These are phyloP conservation scores for Malbranchea cinnamomea DNA, from an alignment of 2,329 filamentous ascomycete species.

Conservation along the genomic window DNA sequence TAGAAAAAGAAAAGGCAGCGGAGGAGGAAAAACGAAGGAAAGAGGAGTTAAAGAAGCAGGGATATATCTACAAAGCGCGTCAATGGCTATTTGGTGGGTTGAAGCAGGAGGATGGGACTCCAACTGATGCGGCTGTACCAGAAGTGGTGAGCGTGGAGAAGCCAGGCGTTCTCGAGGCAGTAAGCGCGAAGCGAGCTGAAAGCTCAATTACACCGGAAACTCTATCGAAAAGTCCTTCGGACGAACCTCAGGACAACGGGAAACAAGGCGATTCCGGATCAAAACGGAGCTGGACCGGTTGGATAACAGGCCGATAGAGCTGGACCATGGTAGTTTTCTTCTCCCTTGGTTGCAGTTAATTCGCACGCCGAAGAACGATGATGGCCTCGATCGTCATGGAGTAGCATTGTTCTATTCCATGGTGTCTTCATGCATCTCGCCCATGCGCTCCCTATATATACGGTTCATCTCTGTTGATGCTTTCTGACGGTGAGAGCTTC, in stretches of 20 bases:
- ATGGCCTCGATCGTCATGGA: too few relatives aligned
- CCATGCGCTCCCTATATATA: too few relatives aligned
- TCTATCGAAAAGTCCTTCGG: background rate
- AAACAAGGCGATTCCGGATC: slow-evolving; percentile 10
- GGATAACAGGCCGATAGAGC: slow-evolving; percentile 23
- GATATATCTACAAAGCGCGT: slow-evolving; percentile 24
- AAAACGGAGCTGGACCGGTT: slow-evolving; percentile 26
- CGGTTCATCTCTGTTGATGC: too few relatives aligned
- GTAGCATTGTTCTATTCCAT: too few relatives aligned
- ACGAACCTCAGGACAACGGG: background rate
- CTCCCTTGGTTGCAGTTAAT: too few relatives aligned
- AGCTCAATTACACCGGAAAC: slow-evolving; percentile 9
- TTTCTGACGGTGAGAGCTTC: too few relatives aligned
- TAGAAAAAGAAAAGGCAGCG: slow-evolving; percentile 30
- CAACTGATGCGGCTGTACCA: slow-evolving; percentile 5
- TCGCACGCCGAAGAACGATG: too few relatives aligned
- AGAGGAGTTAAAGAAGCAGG: slow-evolving; percentile 25
- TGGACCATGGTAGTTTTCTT: too few relatives aligned
- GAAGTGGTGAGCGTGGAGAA: slow-evolving; percentile 11
- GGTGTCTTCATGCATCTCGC: too few relatives aligned
- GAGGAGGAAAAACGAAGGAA: slow-evolving; percentile 27
- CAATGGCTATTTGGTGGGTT: slow-evolving; percentile 24
- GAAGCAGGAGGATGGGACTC: slow-evolving; percentile 19
- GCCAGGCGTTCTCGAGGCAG: slow-evolving; percentile 20
- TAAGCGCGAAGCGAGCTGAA: slow-evolving; percentile 20